Percentiles rank a stretch among this genome's conserved stretches.
These are phyloP conservation scores for Brasenia schreberi DNA, from an alignment of 164 flowering plant species.

Conservation along the genomic window DNA sequence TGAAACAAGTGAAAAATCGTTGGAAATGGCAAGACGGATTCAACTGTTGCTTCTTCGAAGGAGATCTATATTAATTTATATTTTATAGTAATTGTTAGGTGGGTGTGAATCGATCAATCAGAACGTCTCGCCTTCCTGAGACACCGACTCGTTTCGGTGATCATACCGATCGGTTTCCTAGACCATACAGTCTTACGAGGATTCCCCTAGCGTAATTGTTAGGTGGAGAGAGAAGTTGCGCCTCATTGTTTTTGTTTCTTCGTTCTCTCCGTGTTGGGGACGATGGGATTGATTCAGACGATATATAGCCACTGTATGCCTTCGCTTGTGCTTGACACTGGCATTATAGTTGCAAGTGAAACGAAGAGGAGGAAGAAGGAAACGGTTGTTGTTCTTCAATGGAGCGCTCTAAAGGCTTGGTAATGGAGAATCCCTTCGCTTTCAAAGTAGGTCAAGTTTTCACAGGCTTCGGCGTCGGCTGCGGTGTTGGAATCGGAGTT, in stretches of 20 bases:
- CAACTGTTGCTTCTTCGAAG: too few species aligned
- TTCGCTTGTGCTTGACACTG: background rate
- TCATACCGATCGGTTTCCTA: background rate
- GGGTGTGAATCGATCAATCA: too few species aligned
- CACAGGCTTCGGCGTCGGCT: slow-evolving; percentile 92
- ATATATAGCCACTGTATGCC: background rate
- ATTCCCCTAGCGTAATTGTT: background rate
- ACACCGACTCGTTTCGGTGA: too few species aligned
- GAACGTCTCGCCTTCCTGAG: too few species aligned
- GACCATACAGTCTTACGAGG: background rate
- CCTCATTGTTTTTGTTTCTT: background rate
- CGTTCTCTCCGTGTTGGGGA: background rate
- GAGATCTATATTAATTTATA: too few species aligned
- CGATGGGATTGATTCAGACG: background rate
- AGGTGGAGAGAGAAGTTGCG: background rate
- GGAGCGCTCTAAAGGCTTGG: background rate
- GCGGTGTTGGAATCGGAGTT: slow-evolving; percentile 91
- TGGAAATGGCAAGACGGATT: too few species aligned
- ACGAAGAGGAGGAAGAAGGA: background rate
- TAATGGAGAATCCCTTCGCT: slow-evolving; percentile 68
- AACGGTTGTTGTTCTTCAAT: background rate
- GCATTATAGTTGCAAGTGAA: background rate
- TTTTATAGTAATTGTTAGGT: too few species aligned
- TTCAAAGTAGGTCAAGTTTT: slow-evolving; percentile 88
- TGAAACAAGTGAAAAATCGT: too few species aligned